A percentile compares a stretch with the other conserved stretches of the same genome.
Evolutionary conservation across 768 basidiomycete genomes (phyloP).

Genomic region (Amanita inopinata): DNA sequence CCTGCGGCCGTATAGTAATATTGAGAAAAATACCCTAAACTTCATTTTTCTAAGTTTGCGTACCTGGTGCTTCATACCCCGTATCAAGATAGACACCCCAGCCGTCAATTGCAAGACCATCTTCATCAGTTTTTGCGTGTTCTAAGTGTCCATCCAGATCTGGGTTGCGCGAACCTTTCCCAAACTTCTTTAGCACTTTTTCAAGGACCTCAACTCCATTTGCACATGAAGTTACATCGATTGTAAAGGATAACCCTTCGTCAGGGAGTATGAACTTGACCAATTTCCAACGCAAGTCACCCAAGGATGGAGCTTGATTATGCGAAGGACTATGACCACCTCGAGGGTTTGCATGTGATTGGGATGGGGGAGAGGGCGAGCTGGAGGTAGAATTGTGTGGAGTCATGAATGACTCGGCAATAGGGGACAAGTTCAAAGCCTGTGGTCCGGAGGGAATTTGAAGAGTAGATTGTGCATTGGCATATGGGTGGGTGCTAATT

Average conservation of each 20-base stretch:
- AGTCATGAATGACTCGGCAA: conserved; percentile 51
- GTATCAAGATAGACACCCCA: conserved; percentile 79
- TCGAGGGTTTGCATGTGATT: conserved; percentile 29
- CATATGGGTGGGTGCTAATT: conserved; percentile 48
- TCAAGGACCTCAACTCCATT: conserved; percentile 84
- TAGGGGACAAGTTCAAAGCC: conserved; percentile 50
- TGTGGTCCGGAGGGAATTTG: conserved; percentile 24
- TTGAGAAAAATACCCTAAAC: background rate
- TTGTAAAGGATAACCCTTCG: conserved; percentile 64
- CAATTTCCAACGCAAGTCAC: conserved; percentile 73
- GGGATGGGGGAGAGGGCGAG: conserved; percentile 40
- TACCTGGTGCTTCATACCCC: conserved; percentile 45
- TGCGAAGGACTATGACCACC: conserved; percentile 16
- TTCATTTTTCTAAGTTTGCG: conserved; percentile 21
- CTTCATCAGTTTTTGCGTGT: conserved; percentile 60
- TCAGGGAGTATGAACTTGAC: conserved; percentile 87
- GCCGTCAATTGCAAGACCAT: conserved; percentile 74
- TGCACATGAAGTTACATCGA: conserved; percentile 73
- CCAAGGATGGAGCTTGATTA: conserved; percentile 42
- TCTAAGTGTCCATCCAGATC: conserved; percentile 37
- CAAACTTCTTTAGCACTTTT: conserved; percentile 84
- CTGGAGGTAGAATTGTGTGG: conserved; percentile 22
- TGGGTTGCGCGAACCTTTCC: conserved; percentile 42
- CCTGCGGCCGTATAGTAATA: conserved; percentile 28
- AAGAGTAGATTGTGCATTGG: conserved; percentile 37